Evolutionary conservation across 805 yeast species (phyloP), one percentile per base, ranked within the genome.

Genomic region (Sugiyamaella chiloensis): DNA sequence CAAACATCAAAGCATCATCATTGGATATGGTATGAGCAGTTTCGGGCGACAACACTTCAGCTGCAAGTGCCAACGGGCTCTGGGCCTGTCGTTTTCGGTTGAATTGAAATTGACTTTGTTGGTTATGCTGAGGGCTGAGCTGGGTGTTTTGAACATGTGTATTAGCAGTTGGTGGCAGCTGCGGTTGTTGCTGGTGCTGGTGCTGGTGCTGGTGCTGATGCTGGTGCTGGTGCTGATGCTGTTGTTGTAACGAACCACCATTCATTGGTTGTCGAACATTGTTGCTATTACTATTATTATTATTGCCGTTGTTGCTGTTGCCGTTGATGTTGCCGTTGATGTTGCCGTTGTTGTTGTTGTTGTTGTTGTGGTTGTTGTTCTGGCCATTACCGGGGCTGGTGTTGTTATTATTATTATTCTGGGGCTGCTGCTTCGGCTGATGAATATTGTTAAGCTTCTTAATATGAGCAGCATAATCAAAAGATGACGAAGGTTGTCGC

Each of bases 391-490:
- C 6, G 42, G 14, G 6, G 42, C n/a, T 21, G 19, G 31, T 21
- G 42, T 26, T 39, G 30, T 39, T 21, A 17, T 23, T 21, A 26
- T 23, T 24, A 24, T 40, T 24, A 5, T 12, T 24, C 16, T 5
- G 48, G 11, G 41, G 37, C 20, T 16, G 24, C 16, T 39, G 12
- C 4, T 31, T 17, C 11, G n/a, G 12, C 8, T 42, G 46, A 17
- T 42, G 46, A 12, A 44, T 44, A 19, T 71, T 73, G 17, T 81
- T 80, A 57, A 81, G 74, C 50, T 72, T 71, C 53, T 77, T 74
- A 27, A 81, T 80, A 55, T 81, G 85, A 5, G 84, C 83, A 11
- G 79, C 78, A 55, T 81, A 81, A 60, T 80, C 83, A 52, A 81
- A 81, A 41, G 42, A 40, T 82, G 30, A 8, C 17, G 42, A 27